Base-by-base conservation (phyloP, 805 yeast genomes). In the Candida odintsovae region DNA sequence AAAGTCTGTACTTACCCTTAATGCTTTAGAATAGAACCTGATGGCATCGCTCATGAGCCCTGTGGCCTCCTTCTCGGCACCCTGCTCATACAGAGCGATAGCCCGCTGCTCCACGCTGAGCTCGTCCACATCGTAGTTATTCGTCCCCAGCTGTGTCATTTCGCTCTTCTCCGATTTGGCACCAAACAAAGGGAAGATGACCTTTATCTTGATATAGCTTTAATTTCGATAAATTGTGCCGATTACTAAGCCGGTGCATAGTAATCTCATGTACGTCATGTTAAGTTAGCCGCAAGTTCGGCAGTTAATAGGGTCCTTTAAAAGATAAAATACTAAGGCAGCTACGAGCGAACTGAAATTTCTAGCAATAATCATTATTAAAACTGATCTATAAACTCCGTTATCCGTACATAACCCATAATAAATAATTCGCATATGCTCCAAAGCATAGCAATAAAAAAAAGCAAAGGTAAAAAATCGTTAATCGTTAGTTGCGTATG, bases 41-140 rank as follows among this genome's bases (percentile, higher is more conserved):
- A 87, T 80, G 1, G 96, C 96, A 57, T 89, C 96, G n/a, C 86
- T 75, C 78, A 89, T 73, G 50, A 79, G 70, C 0, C 96, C 96
- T 42, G 71, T 76, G 29, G 75, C 68, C 64, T 90, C 97, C 57
- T 82, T 82, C 41, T 74, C 78, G 0, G 82, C 77, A 3, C 89
- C 97, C 43, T 71, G 63, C 54, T 84, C 89, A 68, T 86, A 89
- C 20, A 77, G 66, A 43, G 70, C 71, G 38, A 88, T 66, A 3
- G 96, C 95, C 41, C 68, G 66, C 41, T 51, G 38, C 41, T 47
- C 47, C 33, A 43, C 47, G 33, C 46, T 42, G 37, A 42, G 28
- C 18, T 52, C 55, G 3, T 46, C 51, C 3, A 26, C 39, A 16
- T 47, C 47, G 44, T 45, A 43, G 23, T 16, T 37, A 7, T 11